Base-by-base conservation (phyloP, 2,329 filamentous ascomycete species). In the Exophiala mesophila region DNA sequence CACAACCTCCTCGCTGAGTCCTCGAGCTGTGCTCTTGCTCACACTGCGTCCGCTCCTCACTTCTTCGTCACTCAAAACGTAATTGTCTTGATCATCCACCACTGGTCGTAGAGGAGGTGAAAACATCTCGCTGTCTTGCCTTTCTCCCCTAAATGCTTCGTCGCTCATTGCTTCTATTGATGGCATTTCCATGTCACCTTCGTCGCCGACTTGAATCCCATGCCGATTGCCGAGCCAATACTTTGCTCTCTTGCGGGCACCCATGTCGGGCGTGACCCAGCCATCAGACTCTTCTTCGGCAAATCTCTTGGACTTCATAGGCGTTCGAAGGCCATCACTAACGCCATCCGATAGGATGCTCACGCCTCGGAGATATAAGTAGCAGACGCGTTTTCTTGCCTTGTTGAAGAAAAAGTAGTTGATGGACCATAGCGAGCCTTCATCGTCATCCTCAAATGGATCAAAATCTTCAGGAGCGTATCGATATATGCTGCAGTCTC, bases 391-490 rank as follows among this genome's bases (percentile, higher is more conserved):
- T 70, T 97, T 97, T 59, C 83, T 77, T 18, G 82, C 73, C 58
- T 90, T 90, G 72, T 94, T 96, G 76, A 96, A 97, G 65, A 97
- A 94, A 71, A 98, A 95, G 66, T 94, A 96, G 63, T 97, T 89
- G 50, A 89, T 75, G 36, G 86, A 88, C 90, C 90, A 98, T 50
- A 98, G 89, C 7, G 89, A 84, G 49, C 87, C 86, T 59, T 96
- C 88, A 49, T 95, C 90, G 47, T 94, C 89, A 50, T 88, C 88
- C 56, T 89, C 84, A 57, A 94, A 95, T 0, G 88, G 88, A 59
- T 95, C 89, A 30, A 50, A 48, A 48, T 89, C 86, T 29, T 88
- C 83, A 0, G 92, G 92, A 38, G 84, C 79, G 67, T 94, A 98
- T 42, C 83, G 85, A 64, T 95, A 97, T 49, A 90, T 80, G 42